Evolutionary conservation across 208 protist species (phyloP).

Genomic region (Angomonas ambiguus): DNA sequence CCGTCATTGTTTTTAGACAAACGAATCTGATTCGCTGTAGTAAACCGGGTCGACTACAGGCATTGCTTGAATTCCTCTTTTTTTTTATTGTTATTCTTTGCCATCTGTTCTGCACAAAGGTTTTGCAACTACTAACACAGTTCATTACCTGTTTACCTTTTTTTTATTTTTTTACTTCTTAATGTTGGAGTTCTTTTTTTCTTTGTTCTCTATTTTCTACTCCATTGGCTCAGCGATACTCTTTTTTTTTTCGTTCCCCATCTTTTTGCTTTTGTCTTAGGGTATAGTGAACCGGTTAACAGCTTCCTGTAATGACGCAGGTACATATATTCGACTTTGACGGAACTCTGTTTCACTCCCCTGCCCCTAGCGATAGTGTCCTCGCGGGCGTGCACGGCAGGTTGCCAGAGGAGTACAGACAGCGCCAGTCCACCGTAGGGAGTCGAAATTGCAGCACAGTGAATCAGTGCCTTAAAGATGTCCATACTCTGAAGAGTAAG

Average conservation of each 20-base stretch:
- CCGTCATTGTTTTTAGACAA: too few relatives aligned
- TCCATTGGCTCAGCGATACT: neutral
- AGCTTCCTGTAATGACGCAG: slow-evolving; percentile 26
- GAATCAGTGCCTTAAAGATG: neutral
- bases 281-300: neutral
- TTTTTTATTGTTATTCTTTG: slow-evolving; percentile 5
- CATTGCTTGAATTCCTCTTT: neutral
- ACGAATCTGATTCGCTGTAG: too few relatives aligned
- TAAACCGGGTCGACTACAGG: too few relatives aligned
- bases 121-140: neutral
- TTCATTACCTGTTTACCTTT: neutral
- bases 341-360: slow-evolving; percentile 78
- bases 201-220: neutral
- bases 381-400: neutral
- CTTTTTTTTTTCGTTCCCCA: slow-evolving; percentile 5
- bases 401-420: neutral
- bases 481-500: slow-evolving; percentile 24
- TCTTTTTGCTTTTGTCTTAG: neutral
- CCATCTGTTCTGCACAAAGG: neutral
- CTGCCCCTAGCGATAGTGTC: slow-evolving; percentile 17
- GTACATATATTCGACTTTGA: slow-evolving; percentile 88
- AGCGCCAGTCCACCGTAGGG: neutral
- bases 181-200: neutral
- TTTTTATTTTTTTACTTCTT: neutral
- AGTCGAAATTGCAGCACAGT: neutral